Percentiles rank a stretch among this genome's conserved stretches.
These are phyloP conservation scores for Chloris gayana DNA, from an alignment of 176 grass and related monocot species.

Conservation along the genomic window DNA sequence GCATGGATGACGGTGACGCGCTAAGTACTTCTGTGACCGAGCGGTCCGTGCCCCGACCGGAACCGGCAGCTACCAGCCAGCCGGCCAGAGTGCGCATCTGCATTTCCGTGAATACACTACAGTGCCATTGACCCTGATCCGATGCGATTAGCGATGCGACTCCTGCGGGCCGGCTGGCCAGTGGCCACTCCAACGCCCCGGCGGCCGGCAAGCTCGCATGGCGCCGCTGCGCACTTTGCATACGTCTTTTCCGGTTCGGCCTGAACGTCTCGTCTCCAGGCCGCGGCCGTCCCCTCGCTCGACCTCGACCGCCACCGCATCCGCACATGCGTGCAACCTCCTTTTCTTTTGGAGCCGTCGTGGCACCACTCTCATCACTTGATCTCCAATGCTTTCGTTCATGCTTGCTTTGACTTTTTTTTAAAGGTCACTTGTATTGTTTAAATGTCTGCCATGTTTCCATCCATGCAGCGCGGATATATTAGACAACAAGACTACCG, in stretches of 20 bases:
- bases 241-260: constrained; percentile 27
- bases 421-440: not conserved
- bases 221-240: constrained; percentile 8
- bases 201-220: constrained; percentile 39
- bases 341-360: constrained; percentile 12
- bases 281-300: not conserved
- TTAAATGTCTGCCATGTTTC: not conserved
- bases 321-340: constrained; percentile 1
- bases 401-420: not conserved
- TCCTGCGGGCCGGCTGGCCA: no score
- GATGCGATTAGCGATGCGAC: no score
- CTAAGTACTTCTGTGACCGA: not conserved
- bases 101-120: constrained; percentile 12
- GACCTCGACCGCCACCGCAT: not conserved
- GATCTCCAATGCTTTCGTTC: not conserved
- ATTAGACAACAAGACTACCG: not conserved
- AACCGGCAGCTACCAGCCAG: not conserved
- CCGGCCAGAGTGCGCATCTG: not conserved
- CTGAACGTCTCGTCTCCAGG: not conserved
- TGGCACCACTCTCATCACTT: constrained; percentile 7
- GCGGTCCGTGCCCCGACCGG: not conserved
- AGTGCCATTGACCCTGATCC: constrained; percentile 32
- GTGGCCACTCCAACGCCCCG: not conserved
- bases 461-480: not conserved
- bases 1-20: constrained; percentile 10